Percentiles rank a stretch among this genome's conserved stretches.
Conservation (phyloP, 164 flowering plant genomes). For the Dillenia turbinata region DNA sequence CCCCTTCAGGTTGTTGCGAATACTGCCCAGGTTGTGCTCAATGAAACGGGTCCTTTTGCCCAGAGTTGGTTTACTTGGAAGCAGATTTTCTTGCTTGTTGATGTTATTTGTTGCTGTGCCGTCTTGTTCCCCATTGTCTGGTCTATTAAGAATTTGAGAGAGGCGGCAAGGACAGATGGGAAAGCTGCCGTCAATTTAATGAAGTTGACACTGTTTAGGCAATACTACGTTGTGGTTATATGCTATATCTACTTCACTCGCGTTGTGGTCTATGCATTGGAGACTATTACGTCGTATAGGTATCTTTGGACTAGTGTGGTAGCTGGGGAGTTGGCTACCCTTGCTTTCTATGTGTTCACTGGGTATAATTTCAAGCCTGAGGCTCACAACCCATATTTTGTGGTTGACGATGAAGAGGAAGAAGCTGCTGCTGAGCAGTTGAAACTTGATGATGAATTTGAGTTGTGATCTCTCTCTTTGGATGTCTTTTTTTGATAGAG, state of each 20-base stretch:
- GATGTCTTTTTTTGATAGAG: neutral
- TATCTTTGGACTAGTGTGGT: slow-evolving; percentile 82
- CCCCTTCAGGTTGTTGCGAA: slow-evolving; percentile 89
- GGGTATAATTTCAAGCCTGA: slow-evolving; percentile 86
- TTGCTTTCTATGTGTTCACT: slow-evolving; percentile 75
- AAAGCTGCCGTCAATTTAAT: slow-evolving; percentile 90
- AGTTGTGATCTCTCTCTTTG: slow-evolving; percentile 33
- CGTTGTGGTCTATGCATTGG: slow-evolving; percentile 76
- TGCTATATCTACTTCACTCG: slow-evolving; percentile 93
- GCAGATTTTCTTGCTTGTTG: slow-evolving; percentile 81
- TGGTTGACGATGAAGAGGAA: slow-evolving; percentile 87
- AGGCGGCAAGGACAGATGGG: slow-evolving; percentile 87
- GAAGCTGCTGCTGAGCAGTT: slow-evolving; percentile 74
- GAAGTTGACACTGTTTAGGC: slow-evolving; percentile 84
- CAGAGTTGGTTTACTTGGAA: slow-evolving; percentile 86
- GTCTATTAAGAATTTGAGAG: slow-evolving; percentile 88
- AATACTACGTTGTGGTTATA: slow-evolving; percentile 83
- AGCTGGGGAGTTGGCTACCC: slow-evolving; percentile 79
- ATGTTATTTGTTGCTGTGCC: slow-evolving; percentile 89
- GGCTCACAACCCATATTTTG: slow-evolving; percentile 82
- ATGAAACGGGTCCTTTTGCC: slow-evolving; percentile 76
- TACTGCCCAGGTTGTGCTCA: slow-evolving; percentile 79
- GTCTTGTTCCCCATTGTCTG: slow-evolving; percentile 92
- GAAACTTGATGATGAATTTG: slow-evolving; percentile 76
- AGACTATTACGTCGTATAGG: slow-evolving; percentile 74